Evolutionary conservation across 108 stramenopile genomes (phyloP).

Genomic region (Skeletonema tropicum): DNA sequence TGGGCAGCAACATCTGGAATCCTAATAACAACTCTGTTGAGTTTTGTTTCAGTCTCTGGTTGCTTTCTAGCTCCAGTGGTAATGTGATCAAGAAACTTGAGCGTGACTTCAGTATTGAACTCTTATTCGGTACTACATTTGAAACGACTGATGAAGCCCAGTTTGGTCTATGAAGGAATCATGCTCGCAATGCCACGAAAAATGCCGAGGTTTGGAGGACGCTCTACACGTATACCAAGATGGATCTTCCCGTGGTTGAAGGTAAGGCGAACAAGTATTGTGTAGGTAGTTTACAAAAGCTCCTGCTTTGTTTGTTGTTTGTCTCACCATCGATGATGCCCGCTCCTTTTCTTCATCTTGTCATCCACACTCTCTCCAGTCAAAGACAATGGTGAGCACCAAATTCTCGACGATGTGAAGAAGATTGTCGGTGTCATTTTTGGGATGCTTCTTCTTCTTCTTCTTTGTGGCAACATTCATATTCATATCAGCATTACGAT

Average conservation of each 20-base stretch:
- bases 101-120: too few species aligned
- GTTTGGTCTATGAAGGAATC: too few species aligned
- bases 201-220: constrained; percentile 46
- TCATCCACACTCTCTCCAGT: not conserved
- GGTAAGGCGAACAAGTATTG: not conserved
- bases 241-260: constrained; percentile 54
- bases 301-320: not conserved
- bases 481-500: constrained; percentile 6
- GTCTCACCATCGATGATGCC: not conserved
- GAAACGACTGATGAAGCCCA: too few species aligned
- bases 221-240: constrained; percentile 66
- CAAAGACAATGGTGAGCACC: constrained; percentile 24
- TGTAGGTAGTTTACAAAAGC: not conserved
- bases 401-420: constrained; percentile 37
- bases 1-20: too few species aligned
- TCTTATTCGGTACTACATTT: too few species aligned
- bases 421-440: constrained; percentile 42
- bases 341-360: not conserved
- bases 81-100: too few species aligned
- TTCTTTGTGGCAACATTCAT: too few species aligned
- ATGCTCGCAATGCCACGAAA: constrained; percentile 26
- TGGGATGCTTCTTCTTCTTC: constrained; percentile 27
- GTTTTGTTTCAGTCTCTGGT: too few species aligned
- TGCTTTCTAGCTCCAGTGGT: too few species aligned
- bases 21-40: too few species aligned